These are phyloP conservation scores for Fusarium sp. DNA, from an alignment of 2,329 filamentous ascomycete genomes.

Conservation along the genomic window DNA sequence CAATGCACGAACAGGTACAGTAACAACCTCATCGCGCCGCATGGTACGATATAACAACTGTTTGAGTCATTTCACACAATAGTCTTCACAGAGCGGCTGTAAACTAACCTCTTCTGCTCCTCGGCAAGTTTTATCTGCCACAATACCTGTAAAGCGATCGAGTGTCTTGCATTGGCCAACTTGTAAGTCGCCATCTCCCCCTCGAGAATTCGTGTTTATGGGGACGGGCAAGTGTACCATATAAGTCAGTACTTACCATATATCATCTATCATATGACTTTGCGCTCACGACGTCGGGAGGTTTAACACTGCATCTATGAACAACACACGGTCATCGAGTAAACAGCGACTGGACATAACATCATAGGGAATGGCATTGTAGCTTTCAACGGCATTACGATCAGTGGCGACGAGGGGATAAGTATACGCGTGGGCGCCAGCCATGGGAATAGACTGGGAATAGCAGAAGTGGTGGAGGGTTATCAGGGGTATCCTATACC, in stretches of 20 bases:
- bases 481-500: conserved; percentile 38
- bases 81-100: too few species aligned
- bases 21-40: not conserved
- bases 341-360: too few species aligned
- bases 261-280: too few species aligned
- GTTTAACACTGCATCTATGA: too few species aligned
- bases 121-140: not conserved
- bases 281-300: too few species aligned
- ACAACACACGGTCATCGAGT: too few species aligned
- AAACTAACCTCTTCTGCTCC: not conserved
- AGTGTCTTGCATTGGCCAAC: too few species aligned
- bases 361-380: too few species aligned
- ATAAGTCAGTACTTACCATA: too few species aligned
- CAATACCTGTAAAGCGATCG: not conserved
- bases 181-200: too few species aligned
- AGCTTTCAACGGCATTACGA: conserved; percentile 32
- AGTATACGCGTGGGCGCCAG: conserved; percentile 40
- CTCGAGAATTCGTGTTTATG: too few species aligned
- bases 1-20: not conserved
- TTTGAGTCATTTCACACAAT: not conserved
- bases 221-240: too few species aligned
- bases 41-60: not conserved
- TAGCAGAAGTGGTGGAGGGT: conserved; percentile 33
- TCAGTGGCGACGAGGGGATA: conserved; percentile 40
- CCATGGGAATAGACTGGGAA: conserved; percentile 44